Conservation (phyloP, 306 rosid species). For the Citrullus amarus region DNA sequence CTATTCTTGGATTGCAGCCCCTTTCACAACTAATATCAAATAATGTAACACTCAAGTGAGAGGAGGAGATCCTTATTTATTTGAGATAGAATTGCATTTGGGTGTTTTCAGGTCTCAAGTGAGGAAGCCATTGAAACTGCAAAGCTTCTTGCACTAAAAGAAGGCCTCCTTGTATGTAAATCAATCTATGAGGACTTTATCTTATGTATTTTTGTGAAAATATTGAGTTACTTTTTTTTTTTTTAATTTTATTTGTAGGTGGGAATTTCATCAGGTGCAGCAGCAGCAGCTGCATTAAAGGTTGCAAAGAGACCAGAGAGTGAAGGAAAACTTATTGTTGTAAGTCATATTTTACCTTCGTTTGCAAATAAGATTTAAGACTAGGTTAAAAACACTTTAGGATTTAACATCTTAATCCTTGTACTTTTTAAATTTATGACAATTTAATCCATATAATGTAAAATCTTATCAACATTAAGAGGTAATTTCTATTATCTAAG, state of each 20-base stretch:
- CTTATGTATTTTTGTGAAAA: not conserved
- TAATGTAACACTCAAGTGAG: not conserved
- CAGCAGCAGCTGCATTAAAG: conserved; percentile 55
- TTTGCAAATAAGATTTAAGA: not conserved
- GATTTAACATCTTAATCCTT: no score
- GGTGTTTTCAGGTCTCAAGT: conserved; percentile 30
- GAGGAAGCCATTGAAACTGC: conserved; percentile 70
- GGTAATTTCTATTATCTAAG: no score
- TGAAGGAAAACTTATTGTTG: conserved; percentile 68
- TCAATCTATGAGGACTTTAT: not conserved
- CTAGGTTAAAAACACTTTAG: no score
- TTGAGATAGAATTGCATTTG: not conserved
- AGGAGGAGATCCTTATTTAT: not conserved
- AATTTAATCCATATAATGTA: no score
- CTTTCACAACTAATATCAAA: not conserved
- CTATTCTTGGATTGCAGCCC: no score
- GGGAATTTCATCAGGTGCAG: conserved; percentile 88
- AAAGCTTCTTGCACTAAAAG: conserved; percentile 55
- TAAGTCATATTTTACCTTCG: conserved; percentile 21
- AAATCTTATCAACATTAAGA: no score
- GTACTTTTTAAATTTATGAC: no score
- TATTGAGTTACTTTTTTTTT: not conserved
- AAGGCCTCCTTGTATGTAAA: conserved; percentile 61
- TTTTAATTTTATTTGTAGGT: conserved; percentile 17
- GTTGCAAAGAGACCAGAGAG: conserved; percentile 60